Evolutionary conservation across 129 eudicot genomes (phyloP).

Genomic region (Centrapalus pauciflorus): DNA sequence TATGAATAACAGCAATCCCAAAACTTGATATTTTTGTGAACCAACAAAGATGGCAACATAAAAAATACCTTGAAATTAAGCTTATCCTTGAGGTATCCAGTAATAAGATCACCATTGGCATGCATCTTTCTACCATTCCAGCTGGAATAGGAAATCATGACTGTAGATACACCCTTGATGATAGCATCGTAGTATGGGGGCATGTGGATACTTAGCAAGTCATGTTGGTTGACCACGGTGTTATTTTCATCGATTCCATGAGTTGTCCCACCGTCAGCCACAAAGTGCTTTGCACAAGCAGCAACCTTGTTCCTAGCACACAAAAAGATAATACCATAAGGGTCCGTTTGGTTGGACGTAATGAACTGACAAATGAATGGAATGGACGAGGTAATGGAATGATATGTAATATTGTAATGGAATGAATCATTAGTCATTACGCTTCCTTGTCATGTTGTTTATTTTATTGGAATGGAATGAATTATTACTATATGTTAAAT

Average conservation of each 20-base stretch:
- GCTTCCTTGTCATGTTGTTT: too few relatives aligned
- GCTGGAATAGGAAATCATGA: constrained; percentile 87
- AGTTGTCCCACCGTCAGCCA: constrained; percentile 89
- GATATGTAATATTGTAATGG: too few relatives aligned
- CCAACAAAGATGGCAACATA: not conserved
- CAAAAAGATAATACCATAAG: not conserved
- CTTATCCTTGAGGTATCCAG: constrained; percentile 63
- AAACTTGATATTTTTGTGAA: not conserved
- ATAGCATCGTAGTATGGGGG: constrained; percentile 76
- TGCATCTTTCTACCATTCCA: constrained; percentile 84
- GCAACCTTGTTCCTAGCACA: constrained; percentile 70
- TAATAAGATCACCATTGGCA: constrained; percentile 58
- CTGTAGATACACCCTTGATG: constrained; percentile 72
- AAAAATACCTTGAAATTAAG: constrained; percentile 66
- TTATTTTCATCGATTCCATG: constrained; percentile 70
- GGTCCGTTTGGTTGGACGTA: too few relatives aligned
- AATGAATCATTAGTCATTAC: too few relatives aligned
- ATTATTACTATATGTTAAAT: too few relatives aligned
- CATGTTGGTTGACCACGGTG: constrained; percentile 49
- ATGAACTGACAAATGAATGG: too few relatives aligned
- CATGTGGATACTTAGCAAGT: constrained; percentile 79
- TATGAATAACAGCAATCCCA: not conserved
- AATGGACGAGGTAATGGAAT: too few relatives aligned
- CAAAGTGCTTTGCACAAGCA: constrained; percentile 92
- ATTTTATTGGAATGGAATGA: too few relatives aligned